A percentile compares a stretch with the other conserved stretches of the same genome.
These are phyloP conservation scores for Hibiscus mutabilis DNA, from an alignment of 345 rosid species.

Conservation along the genomic window DNA sequence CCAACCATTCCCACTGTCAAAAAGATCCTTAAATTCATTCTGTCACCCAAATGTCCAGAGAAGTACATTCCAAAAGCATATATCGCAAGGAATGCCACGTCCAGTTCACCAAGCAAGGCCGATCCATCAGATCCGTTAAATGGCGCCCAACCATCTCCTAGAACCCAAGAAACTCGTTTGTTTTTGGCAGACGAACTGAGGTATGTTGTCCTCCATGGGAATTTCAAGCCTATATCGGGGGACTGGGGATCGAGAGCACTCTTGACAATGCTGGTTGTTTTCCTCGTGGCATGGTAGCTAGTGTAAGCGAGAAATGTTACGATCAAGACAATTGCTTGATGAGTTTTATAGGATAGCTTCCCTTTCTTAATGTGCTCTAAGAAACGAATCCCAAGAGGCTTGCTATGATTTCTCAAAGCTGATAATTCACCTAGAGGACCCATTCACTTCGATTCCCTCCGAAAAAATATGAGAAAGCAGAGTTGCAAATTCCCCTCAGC, in stretches of 20 bases:
- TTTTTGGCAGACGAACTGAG: slow-evolving; percentile 19
- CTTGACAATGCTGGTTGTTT: slow-evolving; percentile 89
- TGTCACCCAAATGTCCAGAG: slow-evolving; percentile 90
- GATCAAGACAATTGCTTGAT: slow-evolving; percentile 69
- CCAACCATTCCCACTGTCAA: slow-evolving; percentile 85
- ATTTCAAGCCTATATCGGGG: slow-evolving; percentile 27
- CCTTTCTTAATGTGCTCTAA: slow-evolving; percentile 40
- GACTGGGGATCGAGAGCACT: slow-evolving; percentile 79
- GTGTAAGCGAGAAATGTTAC: slow-evolving; percentile 77
- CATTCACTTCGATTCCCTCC: slow-evolving; percentile 28
- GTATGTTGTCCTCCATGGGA: slow-evolving; percentile 29
- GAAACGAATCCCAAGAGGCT: slow-evolving; percentile 61
- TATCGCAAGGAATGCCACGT: slow-evolving; percentile 68
- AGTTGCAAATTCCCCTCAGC: slow-evolving; percentile 9
- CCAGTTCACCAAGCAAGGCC: slow-evolving; percentile 72
- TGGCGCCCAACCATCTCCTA: slow-evolving; percentile 82
- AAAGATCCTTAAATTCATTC: slow-evolving; percentile 73
- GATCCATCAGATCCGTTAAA: slow-evolving; percentile 68
- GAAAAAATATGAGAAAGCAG: background rate
- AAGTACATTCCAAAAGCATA: slow-evolving; percentile 90
- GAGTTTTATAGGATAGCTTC: slow-evolving; percentile 51
- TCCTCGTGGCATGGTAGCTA: slow-evolving; percentile 79
- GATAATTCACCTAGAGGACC: slow-evolving; percentile 35
- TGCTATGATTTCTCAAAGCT: slow-evolving; percentile 19
- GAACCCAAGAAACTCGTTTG: slow-evolving; percentile 19